Evolutionary conservation across 768 basidiomycete genomes (phyloP).

Genomic region (Tylopilus vinaceipallidus): DNA sequence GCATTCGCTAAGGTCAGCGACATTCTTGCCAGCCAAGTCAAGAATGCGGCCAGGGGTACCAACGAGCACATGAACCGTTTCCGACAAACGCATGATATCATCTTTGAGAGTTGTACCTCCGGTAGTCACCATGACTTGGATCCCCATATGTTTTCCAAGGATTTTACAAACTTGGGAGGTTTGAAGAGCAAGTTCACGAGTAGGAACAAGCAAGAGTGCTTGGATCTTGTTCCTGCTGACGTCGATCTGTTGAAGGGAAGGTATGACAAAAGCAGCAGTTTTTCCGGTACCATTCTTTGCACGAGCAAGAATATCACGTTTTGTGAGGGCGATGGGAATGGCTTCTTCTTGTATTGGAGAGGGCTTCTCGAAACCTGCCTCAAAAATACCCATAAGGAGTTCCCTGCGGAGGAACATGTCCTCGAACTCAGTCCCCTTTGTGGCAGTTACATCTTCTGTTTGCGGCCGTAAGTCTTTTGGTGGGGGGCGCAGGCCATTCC

Average conservation of each 20-base stretch:
- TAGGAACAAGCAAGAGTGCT: slow-evolving; percentile 94
- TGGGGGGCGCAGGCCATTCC: slow-evolving; percentile 74
- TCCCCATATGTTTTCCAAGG: slow-evolving; percentile 91
- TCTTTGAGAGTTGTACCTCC: slow-evolving; percentile 98
- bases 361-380: slow-evolving; percentile 95
- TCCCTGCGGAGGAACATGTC: slow-evolving; percentile 91
- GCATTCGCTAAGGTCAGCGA: slow-evolving; percentile 93
- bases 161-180: slow-evolving; percentile 99
- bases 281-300: slow-evolving; percentile 98
- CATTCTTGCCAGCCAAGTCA: slow-evolving; percentile 88
- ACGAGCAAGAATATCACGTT: slow-evolving; percentile 91
- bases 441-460: slow-evolving; percentile 94
- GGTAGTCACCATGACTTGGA: slow-evolving; percentile 99
- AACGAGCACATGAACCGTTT: slow-evolving; percentile 92
- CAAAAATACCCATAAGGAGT: slow-evolving; percentile 99
- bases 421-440: slow-evolving; percentile 94
- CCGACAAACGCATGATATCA: slow-evolving; percentile 89
- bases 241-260: slow-evolving; percentile 91
- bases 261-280: slow-evolving; percentile 99
- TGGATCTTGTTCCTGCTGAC: slow-evolving; percentile 84
- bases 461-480: slow-evolving; percentile 92
- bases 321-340: slow-evolving; percentile 90
- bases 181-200: slow-evolving; percentile 97
- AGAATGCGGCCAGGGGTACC: slow-evolving; percentile 96
- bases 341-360: slow-evolving; percentile 99